Conservation (phyloP, 1,139 yeast species). For the Nakaseomyces bracarensis region DNA sequence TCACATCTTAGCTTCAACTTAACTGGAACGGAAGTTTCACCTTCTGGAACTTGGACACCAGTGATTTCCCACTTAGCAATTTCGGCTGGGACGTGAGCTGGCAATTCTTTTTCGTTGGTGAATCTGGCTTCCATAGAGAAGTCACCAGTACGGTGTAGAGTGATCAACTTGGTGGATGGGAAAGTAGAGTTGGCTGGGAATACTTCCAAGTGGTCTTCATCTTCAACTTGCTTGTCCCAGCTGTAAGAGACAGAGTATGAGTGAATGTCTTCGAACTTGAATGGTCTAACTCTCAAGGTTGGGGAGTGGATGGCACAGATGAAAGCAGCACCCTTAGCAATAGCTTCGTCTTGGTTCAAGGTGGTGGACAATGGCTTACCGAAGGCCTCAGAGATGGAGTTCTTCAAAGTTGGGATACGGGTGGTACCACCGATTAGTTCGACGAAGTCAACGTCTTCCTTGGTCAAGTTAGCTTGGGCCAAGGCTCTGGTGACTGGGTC, state of each 20-base stretch:
- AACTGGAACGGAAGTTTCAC: constrained; percentile 73
- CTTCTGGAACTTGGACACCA: constrained; percentile 75
- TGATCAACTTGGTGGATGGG: constrained; percentile 94
- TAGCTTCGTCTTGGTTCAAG: constrained; percentile 97
- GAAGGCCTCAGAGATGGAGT: constrained; percentile 68
- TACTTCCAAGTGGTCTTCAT: constrained; percentile 84
- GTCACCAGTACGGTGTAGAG: constrained; percentile 85
- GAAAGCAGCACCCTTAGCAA: constrained; percentile 98
- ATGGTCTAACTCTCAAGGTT: constrained; percentile 96
- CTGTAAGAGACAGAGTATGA: constrained; percentile 85
- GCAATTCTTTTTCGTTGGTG: constrained; percentile 67
- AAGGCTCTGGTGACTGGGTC: constrained; percentile 78
- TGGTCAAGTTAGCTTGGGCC: constrained; percentile 63
- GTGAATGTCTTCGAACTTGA: constrained; percentile 95
- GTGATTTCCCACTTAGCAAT: constrained; percentile 80
- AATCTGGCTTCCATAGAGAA: constrained; percentile 81
- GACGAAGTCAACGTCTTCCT: constrained; percentile 74
- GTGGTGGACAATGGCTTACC: constrained; percentile 88
- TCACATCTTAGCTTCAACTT: constrained; percentile 95
- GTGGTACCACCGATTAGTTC: constrained; percentile 98
- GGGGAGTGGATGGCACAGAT: constrained; percentile 99
- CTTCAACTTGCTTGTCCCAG: constrained; percentile 92
- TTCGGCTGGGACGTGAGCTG: constrained; percentile 53
- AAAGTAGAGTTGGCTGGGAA: constrained; percentile 88
- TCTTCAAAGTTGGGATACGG: constrained; percentile 91